Base-by-base conservation (phyloP, 768 basidiomycete species). In the Rhizopogon vinicolor region DNA sequence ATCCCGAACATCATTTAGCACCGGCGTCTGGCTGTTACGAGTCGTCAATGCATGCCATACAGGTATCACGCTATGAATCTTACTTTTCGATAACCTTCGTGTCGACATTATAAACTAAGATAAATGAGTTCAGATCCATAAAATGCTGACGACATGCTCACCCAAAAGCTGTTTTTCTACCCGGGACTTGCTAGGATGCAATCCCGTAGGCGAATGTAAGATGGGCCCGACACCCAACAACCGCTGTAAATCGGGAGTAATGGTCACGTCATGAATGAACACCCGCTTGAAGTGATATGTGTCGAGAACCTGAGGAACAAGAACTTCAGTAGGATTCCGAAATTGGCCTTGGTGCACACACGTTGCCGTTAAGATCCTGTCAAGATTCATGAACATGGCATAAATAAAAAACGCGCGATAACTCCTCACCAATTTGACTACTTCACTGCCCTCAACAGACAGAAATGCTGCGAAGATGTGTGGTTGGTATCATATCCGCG, bases 91-190 rank as follows among this genome's bases (percentile, higher is more conserved):
- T 75, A 55, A 80, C 74, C 53, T 82, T 78, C n/a, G 77, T 78
- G 52, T 80, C 78, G 65, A 84, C 74, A 61, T 89, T 87, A 65
- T 85, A 87, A 12, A 84, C 88, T 91, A 49, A 49, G 33, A 35
- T 22, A 53, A 6, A 31, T 43, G 29, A 28, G 7, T 12, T 41
- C 43, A 56, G 12, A 28, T 14, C 12, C 9, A 33, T 16, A 2
- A 4, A 31, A 51, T 31, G 43, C 40, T 12, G 12, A 43, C 5
- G 40, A 3, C 19, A 19, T 35, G 63, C 81, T 29, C 62, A 87
- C 88, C 85, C 55, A 87, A 77, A 19, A 91, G 77, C n/a, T 85
- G 82, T 60, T 89, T 91, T 67, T 90, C 89, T 19, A 72, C 72
- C 43, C 83, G 73, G 18, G 85, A 87, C 70, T 82, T 88, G 65